Evolutionary conservation across 768 basidiomycete species (phyloP), one percentile per base, ranked within the genome.

Genomic region (Calocybe indica): DNA sequence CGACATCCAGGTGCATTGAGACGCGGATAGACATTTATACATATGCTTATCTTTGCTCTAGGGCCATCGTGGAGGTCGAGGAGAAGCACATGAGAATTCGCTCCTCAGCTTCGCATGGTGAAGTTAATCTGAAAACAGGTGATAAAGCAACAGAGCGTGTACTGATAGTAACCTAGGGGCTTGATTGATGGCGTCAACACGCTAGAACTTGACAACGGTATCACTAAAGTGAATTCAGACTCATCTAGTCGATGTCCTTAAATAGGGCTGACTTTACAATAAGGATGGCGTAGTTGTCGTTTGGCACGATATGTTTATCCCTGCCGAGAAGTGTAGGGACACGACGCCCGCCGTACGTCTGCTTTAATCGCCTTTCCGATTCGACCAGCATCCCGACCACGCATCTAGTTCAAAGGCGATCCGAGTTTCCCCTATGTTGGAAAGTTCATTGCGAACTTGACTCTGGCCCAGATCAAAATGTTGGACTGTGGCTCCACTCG

Each of bases 31-130:
- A 44, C 37, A 51, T 31, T 43, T 30, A 48, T 54, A 14, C 47
- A 53, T 30, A 30, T 55, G 3, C 52, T 36, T 11, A 28, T 28
- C 7, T 11, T 13, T 39, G 28, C 13, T 5, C n/a, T 40, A 88
- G 85, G 85, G 78, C 12, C 86, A 88, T 61, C 79, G 87, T 43
- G 88, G 88, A 31, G 81, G 84, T 51, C 75, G 88, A 60, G 88
- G 88, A 12, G 82, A 85, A 58, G 76, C 79, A 5, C 71, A 84
- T 31, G 88, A 91, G 67, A 89, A 75, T 57, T 83, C 78, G 9
- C 67, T 90, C 28, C 82, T 83, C 1, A 75, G 80, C 50, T 90
- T 90, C 63, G 88, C 88, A 49, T 86, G 85, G 86, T 86, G 67
- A 48, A 65, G 50, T 11, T 45, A 33, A 22, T 48, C 10, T 39